phyloP scores from a whole-genome alignment of 257 asterid species.

The Vinca minor region DNA sequence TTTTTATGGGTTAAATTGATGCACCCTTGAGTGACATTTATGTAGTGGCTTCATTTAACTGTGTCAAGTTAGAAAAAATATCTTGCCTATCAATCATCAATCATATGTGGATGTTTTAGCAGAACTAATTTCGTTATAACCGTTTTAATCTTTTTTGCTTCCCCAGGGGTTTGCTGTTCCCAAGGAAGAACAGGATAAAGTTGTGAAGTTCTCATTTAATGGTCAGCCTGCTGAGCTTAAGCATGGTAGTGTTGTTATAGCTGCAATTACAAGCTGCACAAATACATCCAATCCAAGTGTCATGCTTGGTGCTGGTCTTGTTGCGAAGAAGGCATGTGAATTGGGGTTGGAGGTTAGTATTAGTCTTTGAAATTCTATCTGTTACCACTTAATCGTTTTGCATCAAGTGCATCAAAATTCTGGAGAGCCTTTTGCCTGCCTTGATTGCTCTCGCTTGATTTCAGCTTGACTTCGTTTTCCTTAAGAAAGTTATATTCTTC shows the following conservation, averaged over 20 bases:
- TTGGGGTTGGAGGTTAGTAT: constrained; percentile 70
- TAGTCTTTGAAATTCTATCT: not conserved
- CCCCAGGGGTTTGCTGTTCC: constrained; percentile 88
- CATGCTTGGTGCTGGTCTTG: constrained; percentile 95
- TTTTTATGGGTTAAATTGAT: not conserved
- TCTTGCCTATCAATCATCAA: not conserved
- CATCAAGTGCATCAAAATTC: not conserved
- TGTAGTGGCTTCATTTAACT: not conserved
- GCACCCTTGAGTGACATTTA: not conserved
- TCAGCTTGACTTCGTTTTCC: not conserved
- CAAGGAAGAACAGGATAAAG: constrained; percentile 75
- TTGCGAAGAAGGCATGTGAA: constrained; percentile 83
- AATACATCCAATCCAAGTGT: constrained; percentile 97
- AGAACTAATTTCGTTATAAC: not conserved
- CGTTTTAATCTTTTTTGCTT: not conserved
- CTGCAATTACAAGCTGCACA: constrained; percentile 95
- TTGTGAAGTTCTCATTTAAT: constrained; percentile 63
- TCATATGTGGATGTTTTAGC: not conserved
- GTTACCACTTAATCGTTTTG: not conserved
- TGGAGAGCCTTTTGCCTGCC: not conserved
- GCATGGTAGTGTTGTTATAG: constrained; percentile 94
- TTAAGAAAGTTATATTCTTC: not conserved
- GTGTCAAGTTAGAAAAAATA: not conserved
- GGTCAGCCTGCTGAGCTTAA: constrained; percentile 89
- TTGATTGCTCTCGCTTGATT: constrained; percentile 4